Percentiles rank a stretch among this genome's conserved stretches.
phyloP scores from a whole-genome alignment of 495 filamentous ascomycete species.

The Aspergillus incahuasiensis region DNA sequence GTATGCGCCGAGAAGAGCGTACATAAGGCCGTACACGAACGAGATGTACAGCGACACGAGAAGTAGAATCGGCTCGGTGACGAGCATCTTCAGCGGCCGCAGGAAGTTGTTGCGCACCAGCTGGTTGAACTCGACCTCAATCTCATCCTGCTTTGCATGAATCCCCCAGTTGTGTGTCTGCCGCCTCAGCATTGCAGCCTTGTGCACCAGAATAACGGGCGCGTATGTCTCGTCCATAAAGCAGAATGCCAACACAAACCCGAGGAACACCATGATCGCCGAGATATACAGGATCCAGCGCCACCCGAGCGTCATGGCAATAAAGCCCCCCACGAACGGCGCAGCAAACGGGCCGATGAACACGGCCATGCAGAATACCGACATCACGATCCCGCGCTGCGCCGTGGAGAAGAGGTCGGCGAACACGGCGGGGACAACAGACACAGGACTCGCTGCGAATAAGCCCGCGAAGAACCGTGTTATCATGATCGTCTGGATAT shows the following conservation, averaged over 20 bases:
- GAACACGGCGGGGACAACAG: constrained; percentile 47
- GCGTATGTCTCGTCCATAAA: constrained; percentile 39
- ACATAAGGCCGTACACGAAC: constrained; percentile 44
- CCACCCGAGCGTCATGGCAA: constrained; percentile 41
- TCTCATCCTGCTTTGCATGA: constrained; percentile 45
- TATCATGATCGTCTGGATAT: constrained; percentile 51
- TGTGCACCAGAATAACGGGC: constrained; percentile 34
- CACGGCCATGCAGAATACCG: constrained; percentile 47
- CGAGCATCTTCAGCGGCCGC: constrained; percentile 40
- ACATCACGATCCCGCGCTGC: constrained; percentile 45
- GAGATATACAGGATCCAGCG: constrained; percentile 46
- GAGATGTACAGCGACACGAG: constrained; percentile 44
- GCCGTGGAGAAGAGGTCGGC: constrained; percentile 48
- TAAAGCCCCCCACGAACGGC: constrained; percentile 47
- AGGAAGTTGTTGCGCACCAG: constrained; percentile 40
- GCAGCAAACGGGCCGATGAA: constrained; percentile 45
- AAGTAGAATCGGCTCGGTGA: constrained; percentile 44
- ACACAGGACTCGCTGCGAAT: constrained; percentile 47
- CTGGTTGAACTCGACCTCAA: constrained; percentile 35
- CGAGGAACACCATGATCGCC: constrained; percentile 31
- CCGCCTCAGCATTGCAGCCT: constrained; percentile 36
- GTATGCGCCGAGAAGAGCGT: constrained; percentile 42
- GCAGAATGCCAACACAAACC: constrained; percentile 22
- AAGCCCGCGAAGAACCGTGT: constrained; percentile 49
- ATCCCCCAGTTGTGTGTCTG: constrained; percentile 43